These are phyloP conservation scores for Cladobotryum mycophilum DNA, from an alignment of 2,329 filamentous ascomycete genomes.

Conservation along the genomic window DNA sequence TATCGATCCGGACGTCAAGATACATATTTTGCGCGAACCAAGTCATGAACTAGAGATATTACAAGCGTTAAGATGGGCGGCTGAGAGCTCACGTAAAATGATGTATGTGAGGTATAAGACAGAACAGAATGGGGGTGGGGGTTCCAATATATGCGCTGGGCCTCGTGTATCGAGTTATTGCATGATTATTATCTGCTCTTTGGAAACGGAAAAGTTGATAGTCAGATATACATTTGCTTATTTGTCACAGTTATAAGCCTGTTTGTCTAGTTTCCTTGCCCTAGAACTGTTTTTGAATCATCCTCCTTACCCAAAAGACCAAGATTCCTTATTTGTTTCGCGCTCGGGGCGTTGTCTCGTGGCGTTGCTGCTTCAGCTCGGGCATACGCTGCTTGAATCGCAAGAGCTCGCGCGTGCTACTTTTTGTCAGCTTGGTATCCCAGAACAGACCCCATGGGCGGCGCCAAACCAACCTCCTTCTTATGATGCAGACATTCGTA, in stretches of 20 bases:
- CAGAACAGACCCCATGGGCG: not conserved
- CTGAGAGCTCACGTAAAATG: no score
- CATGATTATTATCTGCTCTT: no score
- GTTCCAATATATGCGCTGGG: no score
- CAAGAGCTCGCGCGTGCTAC: conserved; percentile 70
- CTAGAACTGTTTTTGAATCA: conserved; percentile 59
- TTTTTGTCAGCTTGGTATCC: conserved; percentile 12
- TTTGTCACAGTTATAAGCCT: not conserved
- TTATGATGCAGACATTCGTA: conserved; percentile 98
- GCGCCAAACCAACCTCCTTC: conserved; percentile 72
- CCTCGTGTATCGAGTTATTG: no score
- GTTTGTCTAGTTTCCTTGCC: conserved; percentile 21
- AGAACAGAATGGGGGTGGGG: no score
- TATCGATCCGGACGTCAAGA: no score
- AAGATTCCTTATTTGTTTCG: conserved; percentile 80
- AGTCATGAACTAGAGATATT: no score
- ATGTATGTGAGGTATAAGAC: no score
- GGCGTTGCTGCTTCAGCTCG: conserved; percentile 69
- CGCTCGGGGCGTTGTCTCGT: conserved; percentile 73
- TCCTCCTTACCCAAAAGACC: conserved; percentile 81
- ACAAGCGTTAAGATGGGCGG: no score
- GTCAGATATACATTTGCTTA: not conserved
- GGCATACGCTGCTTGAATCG: conserved; percentile 78
- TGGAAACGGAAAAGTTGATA: no score
- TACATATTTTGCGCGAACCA: no score